A percentile compares a stretch with the other conserved stretches of the same genome.
Evolutionary conservation across 2,329 filamentous ascomycete species (phyloP).

Genomic region (Nothomitra cinnamomea): DNA sequence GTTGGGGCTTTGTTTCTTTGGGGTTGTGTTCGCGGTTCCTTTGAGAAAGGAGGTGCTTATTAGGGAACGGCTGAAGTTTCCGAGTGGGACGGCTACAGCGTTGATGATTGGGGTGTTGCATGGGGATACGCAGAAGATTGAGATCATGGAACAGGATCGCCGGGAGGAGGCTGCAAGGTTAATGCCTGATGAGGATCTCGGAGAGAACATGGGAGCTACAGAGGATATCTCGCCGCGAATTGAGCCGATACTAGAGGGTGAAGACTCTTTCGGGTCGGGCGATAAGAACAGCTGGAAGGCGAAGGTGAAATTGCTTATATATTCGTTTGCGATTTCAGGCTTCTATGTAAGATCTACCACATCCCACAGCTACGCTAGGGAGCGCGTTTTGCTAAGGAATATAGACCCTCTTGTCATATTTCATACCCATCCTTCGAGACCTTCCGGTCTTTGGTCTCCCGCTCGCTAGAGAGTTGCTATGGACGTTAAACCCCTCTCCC

Average conservation of each 20-base stretch:
- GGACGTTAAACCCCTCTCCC: constrained; percentile 92
- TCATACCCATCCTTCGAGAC: constrained; percentile 67
- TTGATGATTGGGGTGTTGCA: constrained; percentile 85
- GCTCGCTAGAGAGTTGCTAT: constrained; percentile 70
- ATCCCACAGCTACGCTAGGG: not conserved
- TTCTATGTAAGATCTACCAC: constrained; percentile 25
- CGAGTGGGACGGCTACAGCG: constrained; percentile 87
- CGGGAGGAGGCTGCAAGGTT: not conserved
- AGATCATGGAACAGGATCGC: not conserved
- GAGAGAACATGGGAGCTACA: constrained; percentile 4
- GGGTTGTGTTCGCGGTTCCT: constrained; percentile 90
- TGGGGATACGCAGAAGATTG: constrained; percentile 32
- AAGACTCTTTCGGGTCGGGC: constrained; percentile 6
- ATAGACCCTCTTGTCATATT: constrained; percentile 74
- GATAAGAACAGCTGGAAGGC: not conserved
- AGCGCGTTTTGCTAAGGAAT: not conserved
- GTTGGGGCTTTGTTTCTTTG: constrained; percentile 86
- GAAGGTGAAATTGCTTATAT: constrained; percentile 28
- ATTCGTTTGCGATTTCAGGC: constrained; percentile 39
- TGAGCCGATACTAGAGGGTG: constrained; percentile 12
- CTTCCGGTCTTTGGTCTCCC: constrained; percentile 70
- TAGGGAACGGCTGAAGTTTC: constrained; percentile 79
- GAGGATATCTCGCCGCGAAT: constrained; percentile 5
- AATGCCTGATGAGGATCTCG: not conserved
- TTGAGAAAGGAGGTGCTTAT: constrained; percentile 84